Percentiles rank a stretch among this genome's conserved stretches.
Conservation (phyloP, 1,284 basidiomycete genomes). For the Fomitiporia mediterranea region DNA sequence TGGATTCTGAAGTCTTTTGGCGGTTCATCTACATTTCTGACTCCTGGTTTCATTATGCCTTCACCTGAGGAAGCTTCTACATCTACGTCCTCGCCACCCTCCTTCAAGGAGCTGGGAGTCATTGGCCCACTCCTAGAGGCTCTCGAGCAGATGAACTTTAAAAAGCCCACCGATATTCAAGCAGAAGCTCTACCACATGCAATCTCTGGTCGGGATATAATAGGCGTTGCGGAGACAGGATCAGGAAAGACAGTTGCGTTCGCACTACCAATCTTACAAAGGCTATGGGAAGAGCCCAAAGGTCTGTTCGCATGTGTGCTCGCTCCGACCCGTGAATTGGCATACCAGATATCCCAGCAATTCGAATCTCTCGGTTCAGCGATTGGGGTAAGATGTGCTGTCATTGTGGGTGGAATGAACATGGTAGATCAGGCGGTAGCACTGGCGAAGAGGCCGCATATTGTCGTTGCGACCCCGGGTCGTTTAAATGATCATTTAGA, state of each 20-base stretch:
- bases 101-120: slow-evolving; percentile 78
- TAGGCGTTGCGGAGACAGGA: slow-evolving; percentile 96
- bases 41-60: slow-evolving; percentile 35
- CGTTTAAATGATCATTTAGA: slow-evolving; percentile 94
- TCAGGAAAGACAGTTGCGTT: slow-evolving; percentile 99
- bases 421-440: slow-evolving; percentile 92
- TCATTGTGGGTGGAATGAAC: slow-evolving; percentile 95
- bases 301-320: slow-evolving; percentile 93
- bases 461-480: slow-evolving; percentile 97
- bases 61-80: slow-evolving; percentile 55
- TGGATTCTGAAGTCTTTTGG: neutral
- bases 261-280: slow-evolving; percentile 93
- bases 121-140: slow-evolving; percentile 89
- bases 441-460: slow-evolving; percentile 89
- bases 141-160: slow-evolving; percentile 80
- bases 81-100: slow-evolving; percentile 38
- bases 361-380: slow-evolving; percentile 90
- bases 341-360: slow-evolving; percentile 98
- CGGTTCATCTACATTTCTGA: neutral
- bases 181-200: slow-evolving; percentile 86
- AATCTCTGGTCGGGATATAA: slow-evolving; percentile 89
- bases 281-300: slow-evolving; percentile 93
- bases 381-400: slow-evolving; percentile 90
- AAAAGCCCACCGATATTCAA: slow-evolving; percentile 90
- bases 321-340: slow-evolving; percentile 95